These are phyloP conservation scores for Agrocybe praecox DNA, from an alignment of 768 basidiomycete species.

Conservation along the genomic window DNA sequence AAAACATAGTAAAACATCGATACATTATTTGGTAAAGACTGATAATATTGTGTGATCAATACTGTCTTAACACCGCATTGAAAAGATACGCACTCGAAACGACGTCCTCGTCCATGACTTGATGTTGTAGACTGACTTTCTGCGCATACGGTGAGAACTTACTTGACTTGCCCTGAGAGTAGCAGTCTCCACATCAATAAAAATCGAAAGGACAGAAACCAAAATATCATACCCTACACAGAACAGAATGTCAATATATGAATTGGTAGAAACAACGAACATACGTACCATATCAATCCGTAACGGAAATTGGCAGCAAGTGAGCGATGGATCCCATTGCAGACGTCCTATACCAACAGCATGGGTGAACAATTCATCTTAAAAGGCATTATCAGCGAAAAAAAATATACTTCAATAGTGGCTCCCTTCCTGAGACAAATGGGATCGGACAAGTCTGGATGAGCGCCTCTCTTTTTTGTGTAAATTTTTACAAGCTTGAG, in stretches of 20 bases:
- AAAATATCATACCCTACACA: conserved; percentile 22
- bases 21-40: conserved; percentile 33
- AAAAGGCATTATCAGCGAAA: not conserved
- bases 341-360: conserved; percentile 65
- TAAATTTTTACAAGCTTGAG: conserved; percentile 89
- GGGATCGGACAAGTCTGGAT: conserved; percentile 90
- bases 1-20: not conserved
- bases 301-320: conserved; percentile 92
- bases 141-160: conserved; percentile 94
- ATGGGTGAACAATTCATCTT: not conserved
- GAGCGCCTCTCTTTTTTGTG: conserved; percentile 95
- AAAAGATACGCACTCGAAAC: conserved; percentile 71
- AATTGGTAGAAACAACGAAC: not conserved
- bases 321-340: conserved; percentile 90
- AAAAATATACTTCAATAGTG: conserved; percentile 74
- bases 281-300: conserved; percentile 84
- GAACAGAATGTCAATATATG: not conserved
- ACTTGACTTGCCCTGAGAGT: conserved; percentile 81
- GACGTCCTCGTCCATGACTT: conserved; percentile 86
- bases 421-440: conserved; percentile 90
- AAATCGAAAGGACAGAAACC: not conserved
- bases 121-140: conserved; percentile 85
- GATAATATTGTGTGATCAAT: conserved; percentile 14
- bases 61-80: conserved; percentile 21
- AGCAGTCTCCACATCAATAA: not conserved